Evolutionary conservation across 1,284 basidiomycete genomes (phyloP), one percentile per base, ranked within the genome.

Genomic region (Sanguinoderma infundibulare): DNA sequence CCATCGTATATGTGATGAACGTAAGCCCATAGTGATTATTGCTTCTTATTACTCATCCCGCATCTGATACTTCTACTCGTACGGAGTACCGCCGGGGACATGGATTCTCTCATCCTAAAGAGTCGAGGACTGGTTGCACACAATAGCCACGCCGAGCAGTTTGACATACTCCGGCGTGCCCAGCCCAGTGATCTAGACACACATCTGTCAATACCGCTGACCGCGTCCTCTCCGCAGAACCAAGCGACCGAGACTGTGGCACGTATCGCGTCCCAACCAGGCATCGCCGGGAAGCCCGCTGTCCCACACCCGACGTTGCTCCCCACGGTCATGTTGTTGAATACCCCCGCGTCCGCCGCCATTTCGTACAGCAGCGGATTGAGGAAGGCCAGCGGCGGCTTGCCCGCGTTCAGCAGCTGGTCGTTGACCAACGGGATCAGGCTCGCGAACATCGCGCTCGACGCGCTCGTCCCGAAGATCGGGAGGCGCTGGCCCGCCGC

Each of bases 311-410:
- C 74, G 7, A 73, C 71, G 55, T 74, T 75, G 46, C 62, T 70
- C 3, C 87, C 86, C 9, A 81, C 80, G 0, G 76, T 81, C 64
- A 89, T 87, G 67, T 89, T 86, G 65, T 83, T 87, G 68, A 89
- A 39, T 15, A 80, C 84, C 5, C 70, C 66, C 0, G 71, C 68
- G 12, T 77, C 79, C 0, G 69, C 77, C 6, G 36, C 44, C 8
- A 20, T 42, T 0, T 80, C 78, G 68, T 87, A 87, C 53, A 87
- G 72, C 20, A 85, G 74, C 0, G 85, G 86, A 67, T 89, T 87
- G 50, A 89, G 73, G 75, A 87, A 88, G 0, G 86, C 87, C 20
- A 88, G 78, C 3, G 83, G 72, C 3, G 78, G 44, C 69, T 81
- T 79, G 44, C 81, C 81, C 26, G 75, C 69, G 0, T 83, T 74